These are phyloP conservation scores for Globisporangium splendens DNA, from an alignment of 352 stramenopile species.

Conservation along the genomic window DNA sequence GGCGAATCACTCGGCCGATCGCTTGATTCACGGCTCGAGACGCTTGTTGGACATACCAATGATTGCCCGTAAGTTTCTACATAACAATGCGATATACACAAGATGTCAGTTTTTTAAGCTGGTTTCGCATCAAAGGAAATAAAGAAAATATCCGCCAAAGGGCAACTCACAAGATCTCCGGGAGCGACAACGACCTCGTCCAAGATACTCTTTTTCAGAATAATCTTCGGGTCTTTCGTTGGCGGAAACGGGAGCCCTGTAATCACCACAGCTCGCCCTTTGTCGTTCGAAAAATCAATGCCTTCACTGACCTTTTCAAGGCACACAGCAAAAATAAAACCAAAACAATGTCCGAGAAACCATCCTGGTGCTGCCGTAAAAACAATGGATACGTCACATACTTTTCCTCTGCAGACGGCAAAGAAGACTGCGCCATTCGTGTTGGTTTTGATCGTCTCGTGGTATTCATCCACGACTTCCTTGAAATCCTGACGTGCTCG, in stretches of 20 bases:
- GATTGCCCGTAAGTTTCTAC: slow-evolving; percentile 90
- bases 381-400: slow-evolving; percentile 13
- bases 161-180: slow-evolving; percentile 50
- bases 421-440: slow-evolving; percentile 94
- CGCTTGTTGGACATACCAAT: slow-evolving; percentile 99
- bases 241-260: slow-evolving; percentile 98
- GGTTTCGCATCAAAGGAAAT: not conserved
- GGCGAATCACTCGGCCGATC: slow-evolving; percentile 98
- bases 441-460: slow-evolving; percentile 66
- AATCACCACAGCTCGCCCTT: slow-evolving; percentile 97
- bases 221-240: slow-evolving; percentile 96
- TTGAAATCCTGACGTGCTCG: slow-evolving; percentile 75
- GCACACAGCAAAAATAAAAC: not conserved
- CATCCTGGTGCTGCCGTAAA: not conserved
- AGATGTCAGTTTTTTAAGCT: not conserved
- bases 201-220: slow-evolving; percentile 96
- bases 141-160: not conserved
- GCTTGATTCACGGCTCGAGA: slow-evolving; percentile 98
- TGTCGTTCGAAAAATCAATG: slow-evolving; percentile 98
- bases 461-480: slow-evolving; percentile 73
- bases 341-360: not conserved
- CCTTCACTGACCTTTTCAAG: slow-evolving; percentile 93
- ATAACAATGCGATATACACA: not conserved
- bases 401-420: slow-evolving; percentile 97
- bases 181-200: slow-evolving; percentile 70